Conservation (phyloP, 345 rosid genomes). For the Psidium guajava region DNA sequence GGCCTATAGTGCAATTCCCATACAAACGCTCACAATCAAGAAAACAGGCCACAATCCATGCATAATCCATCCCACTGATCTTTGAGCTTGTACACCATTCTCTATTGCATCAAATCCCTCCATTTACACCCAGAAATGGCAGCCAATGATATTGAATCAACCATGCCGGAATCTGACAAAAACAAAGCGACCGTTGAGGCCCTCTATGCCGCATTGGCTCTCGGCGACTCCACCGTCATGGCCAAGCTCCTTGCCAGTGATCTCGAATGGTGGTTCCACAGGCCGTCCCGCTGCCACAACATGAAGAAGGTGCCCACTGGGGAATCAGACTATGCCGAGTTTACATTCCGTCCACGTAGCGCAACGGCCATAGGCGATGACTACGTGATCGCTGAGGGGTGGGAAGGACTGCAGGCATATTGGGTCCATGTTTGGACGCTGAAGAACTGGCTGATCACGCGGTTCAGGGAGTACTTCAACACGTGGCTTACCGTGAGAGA, state of each 20-base stretch:
- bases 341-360: constrained; percentile 52
- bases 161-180: neutral
- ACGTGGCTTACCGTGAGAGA: constrained; percentile 73
- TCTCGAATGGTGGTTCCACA: constrained; percentile 87
- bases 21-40: neutral
- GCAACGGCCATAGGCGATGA: constrained; percentile 42
- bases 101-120: neutral
- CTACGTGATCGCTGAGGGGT: constrained; percentile 62
- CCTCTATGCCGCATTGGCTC: constrained; percentile 41
- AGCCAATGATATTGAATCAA: neutral
- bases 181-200: constrained; percentile 18
- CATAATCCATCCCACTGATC: neutral
- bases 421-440: constrained; percentile 88
- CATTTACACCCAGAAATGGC: neutral
- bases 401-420: constrained; percentile 70
- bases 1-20: neutral
- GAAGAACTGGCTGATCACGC: constrained; percentile 46
- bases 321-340: constrained; percentile 24
- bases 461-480: constrained; percentile 67
- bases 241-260: constrained; percentile 47
- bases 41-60: neutral
- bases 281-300: constrained; percentile 65
- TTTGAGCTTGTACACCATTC: neutral
- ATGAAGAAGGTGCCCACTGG: constrained; percentile 72
- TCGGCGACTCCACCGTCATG: constrained; percentile 15